Evolutionary conservation across 768 basidiomycete species (phyloP).

Genomic region (Xerocomus brunneocitrinus): DNA sequence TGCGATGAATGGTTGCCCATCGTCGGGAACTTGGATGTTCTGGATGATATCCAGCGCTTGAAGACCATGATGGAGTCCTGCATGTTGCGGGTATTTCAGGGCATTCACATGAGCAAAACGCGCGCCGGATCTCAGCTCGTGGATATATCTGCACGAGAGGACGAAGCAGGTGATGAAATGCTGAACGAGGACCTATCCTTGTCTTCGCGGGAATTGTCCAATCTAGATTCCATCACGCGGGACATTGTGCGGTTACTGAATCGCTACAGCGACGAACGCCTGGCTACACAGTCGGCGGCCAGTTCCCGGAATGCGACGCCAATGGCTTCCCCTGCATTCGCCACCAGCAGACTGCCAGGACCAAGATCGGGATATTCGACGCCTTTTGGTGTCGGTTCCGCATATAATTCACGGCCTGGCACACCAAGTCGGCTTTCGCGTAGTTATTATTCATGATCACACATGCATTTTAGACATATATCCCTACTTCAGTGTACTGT

Average conservation of each 20-base stretch:
- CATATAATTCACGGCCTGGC: slow-evolving; percentile 53
- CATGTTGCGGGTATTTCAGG: slow-evolving; percentile 88
- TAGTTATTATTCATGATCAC: slow-evolving; percentile 30
- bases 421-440: slow-evolving; percentile 58
- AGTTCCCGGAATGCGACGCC: slow-evolving; percentile 69
- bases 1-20: slow-evolving; percentile 92
- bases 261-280: slow-evolving; percentile 62
- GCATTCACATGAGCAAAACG: slow-evolving; percentile 48
- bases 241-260: slow-evolving; percentile 73
- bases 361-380: slow-evolving; percentile 58
- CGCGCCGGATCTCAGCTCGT: slow-evolving; percentile 28
- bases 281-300: slow-evolving; percentile 49
- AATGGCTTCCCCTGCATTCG: slow-evolving; percentile 45
- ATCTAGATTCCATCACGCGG: slow-evolving; percentile 69
- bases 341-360: slow-evolving; percentile 36
- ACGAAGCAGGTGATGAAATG: slow-evolving; percentile 55
- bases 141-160: slow-evolving; percentile 37
- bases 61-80: slow-evolving; percentile 77
- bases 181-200: slow-evolving; percentile 46
- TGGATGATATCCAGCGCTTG: slow-evolving; percentile 81
- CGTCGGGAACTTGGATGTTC: slow-evolving; percentile 61
- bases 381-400: slow-evolving; percentile 42
- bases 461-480: slow-evolving; percentile 12
- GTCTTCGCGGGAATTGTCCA: slow-evolving; percentile 63
- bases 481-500: slow-evolving; percentile 17